Evolutionary conservation across 2,329 filamentous ascomycete species (phyloP), one percentile per base, ranked within the genome.

Genomic region (Torrubiella hemipterigena): DNA sequence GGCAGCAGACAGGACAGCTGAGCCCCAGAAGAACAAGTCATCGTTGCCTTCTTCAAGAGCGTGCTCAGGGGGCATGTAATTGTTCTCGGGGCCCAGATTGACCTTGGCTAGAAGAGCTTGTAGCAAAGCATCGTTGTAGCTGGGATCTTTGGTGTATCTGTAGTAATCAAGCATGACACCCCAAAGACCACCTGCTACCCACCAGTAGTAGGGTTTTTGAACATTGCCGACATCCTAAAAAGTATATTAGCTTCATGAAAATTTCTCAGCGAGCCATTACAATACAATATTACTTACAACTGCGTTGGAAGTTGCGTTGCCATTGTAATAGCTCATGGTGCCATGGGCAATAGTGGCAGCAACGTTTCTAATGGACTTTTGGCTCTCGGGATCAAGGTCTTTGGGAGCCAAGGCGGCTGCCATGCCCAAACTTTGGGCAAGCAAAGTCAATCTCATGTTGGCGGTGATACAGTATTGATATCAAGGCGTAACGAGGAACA

Each of bases 101-200:
- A 53, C 51, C 1, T 54, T 75, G 17, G 63, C 69, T 6, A 72
- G 50, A 3, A 83, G 54, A 7, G 69, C 76, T 38, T 77, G 59
- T 20, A 67, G 64, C 30, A 77, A 59, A 4, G 69, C 58, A 16
- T 68, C 55, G 48, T 79, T 74, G 53, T 81, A 80, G 33, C 57
- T 64, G 4, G 62, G 46, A 48, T 83, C 77, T 25, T 65, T 61
- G 1, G 77, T 81, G 47, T 69, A 73, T 46, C 78, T 66, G 38
- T 73, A 80, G 49, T 83, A 82, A 50, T 82, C 74, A 18, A 82
- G 54, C 63, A 83, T 67, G 20, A 67, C 59, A n/a, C 75, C 75
- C 66, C 75, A 78, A 35, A 77, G 62, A 7, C 73, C 73, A 29
- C 76, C 76, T 21, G 64, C 61, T 42, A 77, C 67, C 75, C 74